Percentiles rank a stretch among this genome's conserved stretches.
phyloP scores from a whole-genome alignment of 495 filamentous ascomycete species.

The Chaetomium tenue region DNA sequence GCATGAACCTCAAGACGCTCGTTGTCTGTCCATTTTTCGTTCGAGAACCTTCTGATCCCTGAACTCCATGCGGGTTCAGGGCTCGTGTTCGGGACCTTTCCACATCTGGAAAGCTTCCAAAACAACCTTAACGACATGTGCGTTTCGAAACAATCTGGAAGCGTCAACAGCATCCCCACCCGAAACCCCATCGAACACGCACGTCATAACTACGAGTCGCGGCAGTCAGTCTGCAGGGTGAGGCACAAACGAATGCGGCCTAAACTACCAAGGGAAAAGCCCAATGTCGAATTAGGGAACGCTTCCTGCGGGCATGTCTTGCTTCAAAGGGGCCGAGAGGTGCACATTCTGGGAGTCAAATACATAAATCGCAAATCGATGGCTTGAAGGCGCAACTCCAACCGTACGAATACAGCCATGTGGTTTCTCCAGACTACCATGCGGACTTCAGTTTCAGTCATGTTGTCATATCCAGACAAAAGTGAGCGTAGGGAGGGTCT shows the following conservation, averaged over 20 bases:
- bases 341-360: background rate
- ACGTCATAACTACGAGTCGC: constrained; percentile 6
- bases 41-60: constrained; percentile 1
- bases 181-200: too few species aligned
- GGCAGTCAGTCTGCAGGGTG: background rate
- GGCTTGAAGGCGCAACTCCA: background rate
- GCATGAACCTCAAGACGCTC: background rate
- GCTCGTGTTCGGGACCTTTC: constrained; percentile 6
- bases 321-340: background rate
- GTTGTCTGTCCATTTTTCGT: background rate
- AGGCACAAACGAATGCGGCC: background rate
- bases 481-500: constrained; percentile 3
- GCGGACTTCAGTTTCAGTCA: background rate
- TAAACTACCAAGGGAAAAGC: background rate
- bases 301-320: background rate
- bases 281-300: background rate
- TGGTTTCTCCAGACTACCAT: background rate
- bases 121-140: background rate
- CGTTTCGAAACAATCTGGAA: background rate
- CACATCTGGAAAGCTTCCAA: constrained; percentile 1
- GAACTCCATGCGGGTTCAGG: background rate
- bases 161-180: background rate
- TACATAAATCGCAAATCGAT: background rate
- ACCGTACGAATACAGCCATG: background rate
- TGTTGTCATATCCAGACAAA: background rate